Percentiles rank a stretch among this genome's conserved stretches.
These are phyloP conservation scores for Pseudohalonectria lignicola DNA, from an alignment of 2,329 filamentous ascomycete genomes.

Conservation along the genomic window DNA sequence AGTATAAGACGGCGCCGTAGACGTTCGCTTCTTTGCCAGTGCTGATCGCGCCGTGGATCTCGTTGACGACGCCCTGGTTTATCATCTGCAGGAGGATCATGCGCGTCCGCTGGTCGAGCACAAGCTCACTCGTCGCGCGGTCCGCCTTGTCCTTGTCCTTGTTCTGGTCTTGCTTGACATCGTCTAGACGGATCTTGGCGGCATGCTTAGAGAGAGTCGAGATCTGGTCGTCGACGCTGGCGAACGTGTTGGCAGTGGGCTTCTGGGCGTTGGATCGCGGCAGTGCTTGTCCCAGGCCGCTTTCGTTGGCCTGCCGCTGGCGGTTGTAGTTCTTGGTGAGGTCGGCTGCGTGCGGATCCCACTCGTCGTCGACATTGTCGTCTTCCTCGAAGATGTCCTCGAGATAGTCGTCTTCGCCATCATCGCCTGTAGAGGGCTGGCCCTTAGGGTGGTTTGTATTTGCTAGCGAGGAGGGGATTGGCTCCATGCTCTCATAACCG, in stretches of 20 bases:
- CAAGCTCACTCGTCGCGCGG: constrained; percentile 87
- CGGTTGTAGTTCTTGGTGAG: constrained; percentile 84
- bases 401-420: constrained; percentile 25
- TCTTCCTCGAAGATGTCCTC: constrained; percentile 32
- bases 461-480: constrained; percentile 6
- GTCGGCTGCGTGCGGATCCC: constrained; percentile 50
- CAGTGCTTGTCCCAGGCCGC: constrained; percentile 30
- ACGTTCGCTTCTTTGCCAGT: constrained; percentile 98
- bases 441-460: constrained; percentile 19
- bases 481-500: constrained; percentile 28
- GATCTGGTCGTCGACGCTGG: constrained; percentile 79
- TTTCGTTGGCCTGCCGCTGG: constrained; percentile 49
- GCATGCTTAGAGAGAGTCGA: constrained; percentile 77
- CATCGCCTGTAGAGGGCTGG: constrained; percentile 20
- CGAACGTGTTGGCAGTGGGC: constrained; percentile 66
- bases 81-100: constrained; percentile 97
- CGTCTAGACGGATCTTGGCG: constrained; percentile 71
- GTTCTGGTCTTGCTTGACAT: constrained; percentile 39
- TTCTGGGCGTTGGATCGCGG: constrained; percentile 70
- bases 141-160: constrained; percentile 80
- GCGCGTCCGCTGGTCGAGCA: constrained; percentile 83
- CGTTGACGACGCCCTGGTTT: constrained; percentile 78
- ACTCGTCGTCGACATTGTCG: constrained; percentile 40
- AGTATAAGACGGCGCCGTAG: constrained; percentile 70
- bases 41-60: constrained; percentile 89